phyloP scores from a whole-genome alignment of 768 basidiomycete genomes.

The Cyathus striatus region DNA sequence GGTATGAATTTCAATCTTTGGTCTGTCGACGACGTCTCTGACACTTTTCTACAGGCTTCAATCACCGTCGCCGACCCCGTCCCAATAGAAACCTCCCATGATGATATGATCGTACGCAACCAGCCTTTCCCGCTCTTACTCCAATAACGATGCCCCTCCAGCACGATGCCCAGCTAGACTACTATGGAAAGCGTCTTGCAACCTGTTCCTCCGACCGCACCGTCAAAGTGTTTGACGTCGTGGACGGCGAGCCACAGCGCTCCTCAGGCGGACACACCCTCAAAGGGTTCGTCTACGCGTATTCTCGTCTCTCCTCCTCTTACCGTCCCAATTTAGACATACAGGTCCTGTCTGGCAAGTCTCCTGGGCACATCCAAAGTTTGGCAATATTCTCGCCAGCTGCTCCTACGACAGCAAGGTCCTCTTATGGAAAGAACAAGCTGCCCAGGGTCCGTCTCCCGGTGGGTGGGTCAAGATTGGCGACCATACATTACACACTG shows the following conservation, averaged over 20 bases:
- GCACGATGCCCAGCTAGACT: constrained; percentile 98
- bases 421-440: constrained; percentile 96
- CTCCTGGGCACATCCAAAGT: constrained; percentile 97
- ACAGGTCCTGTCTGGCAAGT: constrained; percentile 98
- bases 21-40: too few species aligned
- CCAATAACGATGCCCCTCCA: constrained; percentile 20
- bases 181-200: constrained; percentile 94
- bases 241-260: constrained; percentile 78
- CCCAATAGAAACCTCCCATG: constrained; percentile 92
- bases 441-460: constrained; percentile 42
- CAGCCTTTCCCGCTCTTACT: constrained; percentile 1
- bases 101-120: constrained; percentile 92
- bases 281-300: constrained; percentile 56
- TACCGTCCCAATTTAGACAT: constrained; percentile 56
- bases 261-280: constrained; percentile 63
- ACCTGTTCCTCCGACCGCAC: constrained; percentile 96
- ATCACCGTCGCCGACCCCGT: constrained; percentile 62
- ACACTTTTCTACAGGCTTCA: constrained; percentile 45
- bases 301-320: background rate
- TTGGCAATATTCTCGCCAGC: constrained; percentile 94
- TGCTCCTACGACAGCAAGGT: constrained; percentile 98
- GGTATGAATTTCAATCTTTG: too few species aligned
- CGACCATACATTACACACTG: constrained; percentile 91
- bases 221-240: constrained; percentile 91
- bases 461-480: constrained; percentile 91